Conservation (phyloP, 805 yeast species). For the Saturnispora serradocipensis region DNA sequence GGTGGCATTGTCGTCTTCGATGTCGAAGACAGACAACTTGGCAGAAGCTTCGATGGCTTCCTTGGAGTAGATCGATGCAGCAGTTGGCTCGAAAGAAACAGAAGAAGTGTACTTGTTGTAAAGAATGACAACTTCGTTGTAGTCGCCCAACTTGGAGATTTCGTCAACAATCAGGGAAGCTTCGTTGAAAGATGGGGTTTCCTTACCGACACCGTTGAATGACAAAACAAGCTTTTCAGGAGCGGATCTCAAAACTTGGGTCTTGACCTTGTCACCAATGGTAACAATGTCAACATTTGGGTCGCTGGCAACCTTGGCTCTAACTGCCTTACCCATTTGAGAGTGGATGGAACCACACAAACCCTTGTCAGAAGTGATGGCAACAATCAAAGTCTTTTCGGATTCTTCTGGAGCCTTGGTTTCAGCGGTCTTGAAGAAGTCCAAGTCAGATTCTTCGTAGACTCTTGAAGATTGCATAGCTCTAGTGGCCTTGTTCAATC, state of each 20-base stretch:
- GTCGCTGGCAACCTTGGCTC: slow-evolving; percentile 50
- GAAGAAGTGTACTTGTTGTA: slow-evolving; percentile 85
- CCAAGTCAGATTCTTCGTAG: slow-evolving; percentile 70
- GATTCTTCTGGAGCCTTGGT: slow-evolving; percentile 43
- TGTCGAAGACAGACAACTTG: slow-evolving; percentile 73
- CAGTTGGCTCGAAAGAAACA: slow-evolving; percentile 81
- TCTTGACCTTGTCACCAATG: slow-evolving; percentile 90
- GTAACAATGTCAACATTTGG: slow-evolving; percentile 73
- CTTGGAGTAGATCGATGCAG: slow-evolving; percentile 56
- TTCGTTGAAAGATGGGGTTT: slow-evolving; percentile 89
- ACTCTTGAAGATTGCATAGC: slow-evolving; percentile 85
- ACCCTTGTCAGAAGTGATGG: slow-evolving; percentile 94
- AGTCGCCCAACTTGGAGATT: slow-evolving; percentile 58
- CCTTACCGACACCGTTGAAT: slow-evolving; percentile 91
- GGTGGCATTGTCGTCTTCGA: slow-evolving; percentile 59
- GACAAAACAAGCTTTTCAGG: slow-evolving; percentile 60
- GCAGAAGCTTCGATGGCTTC: slow-evolving; percentile 75
- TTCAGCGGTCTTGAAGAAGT: slow-evolving; percentile 75
- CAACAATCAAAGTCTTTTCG: slow-evolving; percentile 67
- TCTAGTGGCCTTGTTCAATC: slow-evolving; percentile 90
- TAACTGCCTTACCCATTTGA: slow-evolving; percentile 83
- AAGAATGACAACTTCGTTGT: slow-evolving; percentile 69
- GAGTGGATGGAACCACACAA: slow-evolving; percentile 98
- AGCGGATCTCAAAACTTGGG: slow-evolving; percentile 79
- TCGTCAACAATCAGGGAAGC: slow-evolving; percentile 84